Evolutionary conservation across 2,329 filamentous ascomycete species (phyloP).

Genomic region (Thielaviopsis ethacetica): DNA sequence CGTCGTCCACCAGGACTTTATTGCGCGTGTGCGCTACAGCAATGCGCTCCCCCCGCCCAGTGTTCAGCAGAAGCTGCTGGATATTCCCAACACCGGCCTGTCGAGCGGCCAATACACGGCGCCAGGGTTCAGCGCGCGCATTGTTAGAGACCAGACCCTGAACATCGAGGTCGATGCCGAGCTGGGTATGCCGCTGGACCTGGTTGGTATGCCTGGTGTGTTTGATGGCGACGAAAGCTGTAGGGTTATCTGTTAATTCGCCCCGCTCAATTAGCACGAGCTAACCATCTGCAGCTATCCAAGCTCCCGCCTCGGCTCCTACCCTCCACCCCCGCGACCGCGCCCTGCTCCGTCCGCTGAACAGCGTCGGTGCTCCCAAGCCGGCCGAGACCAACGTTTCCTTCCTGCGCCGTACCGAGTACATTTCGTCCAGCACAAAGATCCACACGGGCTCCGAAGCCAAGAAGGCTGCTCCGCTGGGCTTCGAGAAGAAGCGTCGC

Average conservation of each 20-base stretch:
- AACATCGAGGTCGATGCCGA: slow-evolving; percentile 97
- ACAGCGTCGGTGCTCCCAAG: slow-evolving; percentile 71
- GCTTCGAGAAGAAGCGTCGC: slow-evolving; percentile 23
- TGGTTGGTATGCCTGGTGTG: slow-evolving; percentile 86
- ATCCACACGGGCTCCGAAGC: slow-evolving; percentile 15
- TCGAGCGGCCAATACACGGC: slow-evolving; percentile 77
- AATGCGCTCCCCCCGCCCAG: slow-evolving; percentile 91
- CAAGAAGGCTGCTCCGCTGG: slow-evolving; percentile 2
- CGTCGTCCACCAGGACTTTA: slow-evolving; percentile 82
- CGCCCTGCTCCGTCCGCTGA: slow-evolving; percentile 64
- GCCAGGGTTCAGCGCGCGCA: slow-evolving; percentile 72
- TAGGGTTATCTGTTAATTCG: slow-evolving; percentile 26
- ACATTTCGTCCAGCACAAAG: slow-evolving; percentile 55
- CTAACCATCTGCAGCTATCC: slow-evolving; percentile 45
- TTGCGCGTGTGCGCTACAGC: slow-evolving; percentile 85
- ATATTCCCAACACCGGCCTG: slow-evolving; percentile 87
- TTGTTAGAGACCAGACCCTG: slow-evolving; percentile 79
- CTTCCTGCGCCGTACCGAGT: slow-evolving; percentile 90
- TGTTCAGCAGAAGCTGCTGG: slow-evolving; percentile 87
- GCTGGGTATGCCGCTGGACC: slow-evolving; percentile 89
- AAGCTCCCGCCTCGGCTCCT: slow-evolving; percentile 56
- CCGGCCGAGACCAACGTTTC: slow-evolving; percentile 64
- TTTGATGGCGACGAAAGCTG: slow-evolving; percentile 92
- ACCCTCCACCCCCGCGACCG: slow-evolving; percentile 70
- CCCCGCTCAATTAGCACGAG: not conserved